A percentile compares a stretch with the other conserved stretches of the same genome.
phyloP scores from a whole-genome alignment of 2,329 filamentous ascomycete species.

The Didymella segeticola region DNA sequence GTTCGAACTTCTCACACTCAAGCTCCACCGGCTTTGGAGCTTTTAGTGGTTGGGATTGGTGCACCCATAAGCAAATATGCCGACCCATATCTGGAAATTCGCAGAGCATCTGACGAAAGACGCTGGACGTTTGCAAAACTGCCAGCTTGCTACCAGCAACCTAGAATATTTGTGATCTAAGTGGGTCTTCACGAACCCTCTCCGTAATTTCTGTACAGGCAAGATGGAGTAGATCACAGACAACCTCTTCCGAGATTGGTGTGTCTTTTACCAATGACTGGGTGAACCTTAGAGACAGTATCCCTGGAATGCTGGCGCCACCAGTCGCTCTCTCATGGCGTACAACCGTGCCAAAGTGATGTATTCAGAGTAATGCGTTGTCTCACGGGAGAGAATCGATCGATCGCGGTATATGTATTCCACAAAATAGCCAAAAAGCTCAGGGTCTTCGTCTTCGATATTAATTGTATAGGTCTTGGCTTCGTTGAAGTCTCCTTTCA shows the following conservation, averaged over 20 bases:
- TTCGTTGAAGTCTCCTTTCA: slow-evolving; percentile 21
- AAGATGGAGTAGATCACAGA: slow-evolving; percentile 24
- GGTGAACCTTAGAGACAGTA: slow-evolving; percentile 23
- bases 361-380: slow-evolving; percentile 23
- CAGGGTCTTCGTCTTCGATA: slow-evolving; percentile 25
- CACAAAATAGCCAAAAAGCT: slow-evolving; percentile 28
- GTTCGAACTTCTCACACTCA: slow-evolving; percentile 10
- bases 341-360: slow-evolving; percentile 28
- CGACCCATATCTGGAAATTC: slow-evolving; percentile 22
- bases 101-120: slow-evolving; percentile 20
- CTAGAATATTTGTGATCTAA: slow-evolving; percentile 27
- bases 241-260: slow-evolving; percentile 16
- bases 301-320: slow-evolving; percentile 24
- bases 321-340: slow-evolving; percentile 26
- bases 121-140: slow-evolving; percentile 13
- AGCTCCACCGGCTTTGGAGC: slow-evolving; percentile 10
- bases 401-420: slow-evolving; percentile 31
- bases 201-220: slow-evolving; percentile 25
- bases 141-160: slow-evolving; percentile 21
- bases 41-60: neutral
- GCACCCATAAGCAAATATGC: slow-evolving; percentile 20
- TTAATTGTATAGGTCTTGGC: slow-evolving; percentile 17
- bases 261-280: slow-evolving; percentile 7
- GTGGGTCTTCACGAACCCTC: slow-evolving; percentile 20
- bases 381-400: slow-evolving; percentile 17